A percentile compares a stretch with the other conserved stretches of the same genome.
Conservation (phyloP, 164 flowering plant species). For the Taxillus chinensis region DNA sequence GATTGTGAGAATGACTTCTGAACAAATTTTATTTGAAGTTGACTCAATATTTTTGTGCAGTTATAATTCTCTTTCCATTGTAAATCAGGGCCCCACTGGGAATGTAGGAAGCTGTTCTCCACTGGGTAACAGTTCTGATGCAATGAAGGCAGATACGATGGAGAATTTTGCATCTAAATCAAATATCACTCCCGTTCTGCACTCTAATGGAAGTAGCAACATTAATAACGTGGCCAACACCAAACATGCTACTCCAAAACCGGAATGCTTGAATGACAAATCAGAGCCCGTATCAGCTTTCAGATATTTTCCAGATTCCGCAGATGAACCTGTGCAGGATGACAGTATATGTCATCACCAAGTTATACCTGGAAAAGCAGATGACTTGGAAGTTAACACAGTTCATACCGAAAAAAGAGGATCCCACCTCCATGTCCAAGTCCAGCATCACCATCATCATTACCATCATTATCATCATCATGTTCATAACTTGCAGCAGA, state of each 20-base stretch:
- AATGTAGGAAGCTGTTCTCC: constrained; percentile 62
- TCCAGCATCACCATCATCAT: constrained; percentile 54
- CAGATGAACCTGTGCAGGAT: constrained; percentile 35
- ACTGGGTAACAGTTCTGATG: constrained; percentile 39
- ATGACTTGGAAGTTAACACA: constrained; percentile 17
- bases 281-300: constrained; percentile 27
- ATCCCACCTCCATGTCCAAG: constrained; percentile 31
- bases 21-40: neutral
- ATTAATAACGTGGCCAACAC: constrained; percentile 44
- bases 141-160: constrained; percentile 29
- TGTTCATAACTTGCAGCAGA: constrained; percentile 26
- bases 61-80: constrained; percentile 7
- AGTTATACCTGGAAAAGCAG: constrained; percentile 19
- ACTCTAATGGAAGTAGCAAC: constrained; percentile 45
- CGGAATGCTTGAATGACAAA: constrained; percentile 29
- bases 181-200: constrained; percentile 27
- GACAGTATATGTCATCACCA: constrained; percentile 17
- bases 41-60: neutral
- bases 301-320: constrained; percentile 28
- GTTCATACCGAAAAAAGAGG: constrained; percentile 22
- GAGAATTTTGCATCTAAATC: constrained; percentile 25
- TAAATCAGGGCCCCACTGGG: constrained; percentile 30
- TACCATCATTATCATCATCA: constrained; percentile 54
- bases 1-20: neutral
- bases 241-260: constrained; percentile 24